These are phyloP conservation scores for Eucalyptus guilfoylei DNA, from an alignment of 345 rosid genomes.

Conservation along the genomic window DNA sequence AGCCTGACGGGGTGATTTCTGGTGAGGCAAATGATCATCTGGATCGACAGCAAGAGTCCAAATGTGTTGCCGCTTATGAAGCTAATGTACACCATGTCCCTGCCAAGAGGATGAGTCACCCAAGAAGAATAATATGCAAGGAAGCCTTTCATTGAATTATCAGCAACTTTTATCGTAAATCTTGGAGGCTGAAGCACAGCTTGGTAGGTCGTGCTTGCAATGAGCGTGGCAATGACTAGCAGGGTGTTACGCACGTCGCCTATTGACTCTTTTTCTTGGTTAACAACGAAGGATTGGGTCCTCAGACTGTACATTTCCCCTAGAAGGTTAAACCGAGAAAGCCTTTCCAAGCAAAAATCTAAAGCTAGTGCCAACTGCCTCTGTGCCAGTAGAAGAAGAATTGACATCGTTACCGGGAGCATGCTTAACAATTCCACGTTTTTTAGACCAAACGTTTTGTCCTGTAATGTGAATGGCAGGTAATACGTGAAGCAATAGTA, in stretches of 20 bases:
- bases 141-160: neutral
- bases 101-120: neutral
- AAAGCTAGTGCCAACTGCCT: neutral
- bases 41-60: neutral
- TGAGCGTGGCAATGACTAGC: no score
- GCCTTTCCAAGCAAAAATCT: neutral
- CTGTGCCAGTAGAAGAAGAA: neutral
- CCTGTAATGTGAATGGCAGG: neutral
- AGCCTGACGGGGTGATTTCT: no score
- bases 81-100: neutral
- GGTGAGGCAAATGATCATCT: neutral
- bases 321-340: neutral
- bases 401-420: neutral
- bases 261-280: no score
- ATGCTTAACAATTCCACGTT: neutral
- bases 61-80: neutral
- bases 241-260: no score
- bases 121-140: neutral
- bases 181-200: no score
- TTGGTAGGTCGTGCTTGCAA: no score
- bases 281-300: no score
- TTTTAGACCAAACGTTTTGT: neutral
- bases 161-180: neutral
- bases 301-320: no score
- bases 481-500: neutral